A percentile compares a stretch with the other conserved stretches of the same genome.
Conservation (phyloP, 106 monocot genomes). For the Gastrodia elata region DNA sequence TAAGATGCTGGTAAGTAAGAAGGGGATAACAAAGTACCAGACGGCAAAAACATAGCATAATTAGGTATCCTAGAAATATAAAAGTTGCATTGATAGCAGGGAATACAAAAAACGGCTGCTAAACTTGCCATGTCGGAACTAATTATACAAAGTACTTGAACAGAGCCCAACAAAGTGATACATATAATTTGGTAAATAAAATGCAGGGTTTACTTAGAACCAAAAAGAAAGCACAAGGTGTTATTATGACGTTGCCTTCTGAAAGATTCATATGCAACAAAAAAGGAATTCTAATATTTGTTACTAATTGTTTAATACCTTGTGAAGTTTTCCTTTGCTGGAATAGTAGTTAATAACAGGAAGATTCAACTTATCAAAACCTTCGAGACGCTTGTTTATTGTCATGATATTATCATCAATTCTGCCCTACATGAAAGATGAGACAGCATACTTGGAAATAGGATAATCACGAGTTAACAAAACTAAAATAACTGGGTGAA, state of each 20-base stretch:
- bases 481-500: background rate
- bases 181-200: too few species aligned
- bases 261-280: background rate
- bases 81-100: too few species aligned
- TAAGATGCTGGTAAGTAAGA: too few species aligned
- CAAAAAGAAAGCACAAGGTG: too few species aligned
- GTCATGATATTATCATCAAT: conserved; percentile 95
- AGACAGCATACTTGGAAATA: background rate
- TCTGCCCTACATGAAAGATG: conserved; percentile 46
- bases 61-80: too few species aligned
- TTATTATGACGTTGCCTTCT: background rate
- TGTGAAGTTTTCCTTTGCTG: conserved; percentile 66
- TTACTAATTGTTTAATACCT: conserved; percentile 39
- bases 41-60: too few species aligned
- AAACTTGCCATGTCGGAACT: too few species aligned
- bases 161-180: too few species aligned
- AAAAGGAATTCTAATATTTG: background rate
- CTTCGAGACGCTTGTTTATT: conserved; percentile 74
- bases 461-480: background rate
- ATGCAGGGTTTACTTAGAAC: too few species aligned
- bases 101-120: too few species aligned
- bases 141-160: too few species aligned
- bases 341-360: conserved; percentile 79
- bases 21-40: too few species aligned
- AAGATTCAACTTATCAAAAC: conserved; percentile 62